A percentile compares a stretch with the other conserved stretches of the same genome.
phyloP scores from a whole-genome alignment of 768 basidiomycete species.

The Boletellus ananas region DNA sequence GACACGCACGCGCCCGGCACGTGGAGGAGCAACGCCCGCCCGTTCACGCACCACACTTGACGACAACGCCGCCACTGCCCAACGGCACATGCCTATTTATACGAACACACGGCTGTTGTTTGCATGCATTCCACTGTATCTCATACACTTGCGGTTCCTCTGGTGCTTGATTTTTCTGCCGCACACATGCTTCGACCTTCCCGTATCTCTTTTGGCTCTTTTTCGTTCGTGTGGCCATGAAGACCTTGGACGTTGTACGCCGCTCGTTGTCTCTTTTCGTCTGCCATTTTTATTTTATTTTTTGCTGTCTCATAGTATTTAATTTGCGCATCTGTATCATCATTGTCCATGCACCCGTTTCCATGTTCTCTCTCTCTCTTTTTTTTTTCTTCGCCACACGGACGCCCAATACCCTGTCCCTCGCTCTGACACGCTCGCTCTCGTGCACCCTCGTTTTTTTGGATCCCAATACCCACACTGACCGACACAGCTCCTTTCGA shows the following conservation, averaged over 20 bases:
- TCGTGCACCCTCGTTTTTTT: background rate
- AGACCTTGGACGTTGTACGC: constrained; percentile 15
- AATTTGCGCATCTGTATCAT: constrained; percentile 27
- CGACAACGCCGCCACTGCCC: constrained; percentile 14
- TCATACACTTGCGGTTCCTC: background rate
- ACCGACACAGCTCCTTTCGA: background rate
- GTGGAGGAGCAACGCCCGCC: background rate
- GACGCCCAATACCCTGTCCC: background rate
- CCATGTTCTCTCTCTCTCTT: background rate
- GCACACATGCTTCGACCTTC: constrained; percentile 8
- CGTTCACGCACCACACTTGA: constrained; percentile 16
- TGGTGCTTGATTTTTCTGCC: constrained; percentile 4
- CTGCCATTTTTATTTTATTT: background rate
- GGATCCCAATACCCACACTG: background rate
- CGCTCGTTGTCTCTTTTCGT: background rate
- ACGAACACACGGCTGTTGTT: constrained; percentile 18
- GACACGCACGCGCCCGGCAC: constrained; percentile 1
- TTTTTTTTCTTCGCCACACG: background rate
- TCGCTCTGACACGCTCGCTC: constrained; percentile 4
- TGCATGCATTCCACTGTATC: constrained; percentile 21
- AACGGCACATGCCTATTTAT: constrained; percentile 26
- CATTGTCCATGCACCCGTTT: background rate
- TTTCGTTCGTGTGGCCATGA: constrained; percentile 1
- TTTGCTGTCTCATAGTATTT: constrained; percentile 25
- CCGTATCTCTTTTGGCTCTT: constrained; percentile 2